Evolutionary conservation across 1,284 basidiomycete species (phyloP).

Genomic region (Stygiomarasmius scandens): DNA sequence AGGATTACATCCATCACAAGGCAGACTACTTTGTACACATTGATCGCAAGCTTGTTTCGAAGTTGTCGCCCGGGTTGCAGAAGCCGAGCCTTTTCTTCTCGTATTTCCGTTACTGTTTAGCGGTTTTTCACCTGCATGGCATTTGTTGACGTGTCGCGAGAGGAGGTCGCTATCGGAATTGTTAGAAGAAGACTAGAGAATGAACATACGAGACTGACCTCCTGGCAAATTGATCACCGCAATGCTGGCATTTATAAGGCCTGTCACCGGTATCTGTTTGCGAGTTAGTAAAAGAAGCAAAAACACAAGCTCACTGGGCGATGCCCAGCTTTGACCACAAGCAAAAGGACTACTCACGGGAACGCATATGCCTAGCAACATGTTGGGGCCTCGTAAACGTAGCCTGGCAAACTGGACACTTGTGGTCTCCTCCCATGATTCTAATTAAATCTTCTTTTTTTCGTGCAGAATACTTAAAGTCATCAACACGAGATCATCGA

Average conservation of each 20-base stretch:
- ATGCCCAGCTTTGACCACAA: not conserved
- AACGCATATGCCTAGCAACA: constrained; percentile 88
- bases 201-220: constrained; percentile 56
- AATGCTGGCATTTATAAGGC: constrained; percentile 88
- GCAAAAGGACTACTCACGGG: constrained; percentile 58
- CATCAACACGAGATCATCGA: too few relatives aligned
- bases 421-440: constrained; percentile 71
- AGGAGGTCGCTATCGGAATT: constrained; percentile 86
- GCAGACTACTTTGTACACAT: constrained; percentile 78
- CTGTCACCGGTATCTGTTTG: constrained; percentile 88
- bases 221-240: constrained; percentile 87
- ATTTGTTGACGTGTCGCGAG: constrained; percentile 88
- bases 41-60: constrained; percentile 86
- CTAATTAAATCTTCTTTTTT: too few relatives aligned
- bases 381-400: constrained; percentile 90
- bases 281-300: not conserved
- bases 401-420: constrained; percentile 82
- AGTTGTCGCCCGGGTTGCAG: constrained; percentile 70
- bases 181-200: too few relatives aligned
- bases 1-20: constrained; percentile 81
- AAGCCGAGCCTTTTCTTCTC: constrained; percentile 58
- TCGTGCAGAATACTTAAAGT: too few relatives aligned
- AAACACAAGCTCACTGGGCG: not conserved
- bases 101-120: constrained; percentile 42
- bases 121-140: constrained; percentile 77